Conservation (phyloP, 148 eudicot genomes). For the Spergularia bocconei region DNA sequence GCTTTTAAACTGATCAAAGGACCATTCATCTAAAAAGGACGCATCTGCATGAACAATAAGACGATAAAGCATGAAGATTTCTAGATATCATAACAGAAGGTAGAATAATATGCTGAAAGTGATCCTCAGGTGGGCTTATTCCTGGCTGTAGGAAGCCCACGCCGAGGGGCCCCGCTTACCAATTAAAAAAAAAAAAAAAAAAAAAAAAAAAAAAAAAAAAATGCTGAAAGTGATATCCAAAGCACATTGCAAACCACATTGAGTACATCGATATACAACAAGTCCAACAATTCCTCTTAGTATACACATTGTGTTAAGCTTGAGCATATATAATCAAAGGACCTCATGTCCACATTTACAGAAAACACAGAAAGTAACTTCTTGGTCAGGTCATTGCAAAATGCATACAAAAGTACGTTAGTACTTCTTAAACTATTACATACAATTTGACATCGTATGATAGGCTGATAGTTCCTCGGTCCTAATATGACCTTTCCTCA, state of each 20-base stretch:
- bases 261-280: background rate
- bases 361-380: background rate
- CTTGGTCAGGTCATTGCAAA: background rate
- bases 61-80: slow-evolving; percentile 23
- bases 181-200: too few species aligned
- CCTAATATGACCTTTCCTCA: background rate
- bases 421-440: background rate
- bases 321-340: background rate
- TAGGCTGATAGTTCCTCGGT: background rate
- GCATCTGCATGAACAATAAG: slow-evolving; percentile 71
- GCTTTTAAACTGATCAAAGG: slow-evolving; percentile 85
- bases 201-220: too few species aligned
- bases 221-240: slow-evolving; percentile 2
- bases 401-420: background rate
- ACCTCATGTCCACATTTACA: background rate
- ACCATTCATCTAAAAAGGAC: slow-evolving; percentile 98
- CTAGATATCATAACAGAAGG: background rate
- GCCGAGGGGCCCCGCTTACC: too few species aligned
- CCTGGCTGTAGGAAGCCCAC: too few species aligned
- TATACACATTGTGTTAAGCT: background rate
- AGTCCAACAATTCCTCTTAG: background rate
- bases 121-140: too few species aligned
- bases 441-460: background rate
- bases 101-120: slow-evolving; percentile 1
- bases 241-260: background rate